Evolutionary conservation across 2,329 filamentous ascomycete species (phyloP), one percentile per base, ranked within the genome.

Genomic region (Dothistroma pini): DNA sequence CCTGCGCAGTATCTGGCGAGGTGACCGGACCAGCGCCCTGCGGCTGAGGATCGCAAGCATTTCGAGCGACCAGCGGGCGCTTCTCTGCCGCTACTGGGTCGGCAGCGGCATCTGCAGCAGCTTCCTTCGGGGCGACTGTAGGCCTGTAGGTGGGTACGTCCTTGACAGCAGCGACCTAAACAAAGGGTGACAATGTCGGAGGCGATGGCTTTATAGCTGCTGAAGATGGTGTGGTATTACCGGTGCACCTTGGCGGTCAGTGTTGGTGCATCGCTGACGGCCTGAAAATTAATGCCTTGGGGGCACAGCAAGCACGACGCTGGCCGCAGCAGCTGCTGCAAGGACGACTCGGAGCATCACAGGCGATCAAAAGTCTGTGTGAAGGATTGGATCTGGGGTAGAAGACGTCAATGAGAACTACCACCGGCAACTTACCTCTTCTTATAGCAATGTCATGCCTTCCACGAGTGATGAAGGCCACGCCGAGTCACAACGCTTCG

Each of bases 1-100:
- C 64, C 14, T 59, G 53, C n/a, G 63, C 58, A 9, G 58, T 75
- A 59, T 78, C 76, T 6, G 74, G 73, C n/a, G 47, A 60, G 19
- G 66, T 58, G 21, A 63, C 57, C 35, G 68, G 68, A 9, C 61
- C 65, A 44, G 41, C 55, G 11, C 67, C 67, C 47, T 50, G 48
- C n/a, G 66, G 63, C 16, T 68, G 60, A 51, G 60, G 49, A 44
- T 60, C 63, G 50, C 68, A 67, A 11, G 66, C 60, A 29, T 64
- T 61, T 3, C 60, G 58, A 47, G 57, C 57, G 25, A 44, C 14
- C 19, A 61, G 21, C 16, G 41, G 35, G 49, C 35, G 61, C 54
- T 56, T 64, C 54, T 58, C 16, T 7, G n/a, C n/a, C 35, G 29
- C n/a, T 14, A 38, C 47, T 12, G 61, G 50, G 34, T 52, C 21